Evolutionary conservation across 805 yeast species (phyloP).

Genomic region (Candida namnaoensis): DNA sequence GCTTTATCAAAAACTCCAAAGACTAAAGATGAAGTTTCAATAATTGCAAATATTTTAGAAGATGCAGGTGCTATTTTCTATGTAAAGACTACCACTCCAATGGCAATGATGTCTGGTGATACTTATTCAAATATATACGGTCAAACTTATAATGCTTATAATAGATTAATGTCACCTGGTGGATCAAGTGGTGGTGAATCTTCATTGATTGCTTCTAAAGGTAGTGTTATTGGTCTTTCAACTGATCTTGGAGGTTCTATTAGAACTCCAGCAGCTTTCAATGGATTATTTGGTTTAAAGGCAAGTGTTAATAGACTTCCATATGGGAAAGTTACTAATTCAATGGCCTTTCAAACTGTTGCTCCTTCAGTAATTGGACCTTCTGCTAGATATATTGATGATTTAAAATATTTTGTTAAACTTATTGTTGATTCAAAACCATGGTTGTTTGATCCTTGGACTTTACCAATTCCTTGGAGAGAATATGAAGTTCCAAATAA

Average conservation of each 20-base stretch:
- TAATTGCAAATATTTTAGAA: conserved; percentile 30
- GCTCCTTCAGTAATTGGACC: conserved; percentile 28
- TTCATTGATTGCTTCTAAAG: conserved; percentile 33
- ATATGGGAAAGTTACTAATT: conserved; percentile 8
- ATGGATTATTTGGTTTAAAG: conserved; percentile 21
- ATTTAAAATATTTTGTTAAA: conserved; percentile 21
- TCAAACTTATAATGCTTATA: conserved; percentile 35
- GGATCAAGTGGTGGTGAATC: conserved; percentile 52
- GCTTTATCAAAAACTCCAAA: conserved; percentile 30
- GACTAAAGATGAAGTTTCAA: conserved; percentile 23
- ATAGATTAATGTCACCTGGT: conserved; percentile 34
- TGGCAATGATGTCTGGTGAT: conserved; percentile 42
- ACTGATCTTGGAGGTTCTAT: conserved; percentile 47
- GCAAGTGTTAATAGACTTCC: neutral
- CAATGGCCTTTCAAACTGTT: conserved; percentile 23
- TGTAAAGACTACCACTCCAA: conserved; percentile 46
- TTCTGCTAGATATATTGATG: conserved; percentile 20
- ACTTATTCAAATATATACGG: conserved; percentile 37
- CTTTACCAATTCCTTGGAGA: conserved; percentile 6
- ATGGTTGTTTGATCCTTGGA: neutral
- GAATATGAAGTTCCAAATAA: conserved; percentile 17
- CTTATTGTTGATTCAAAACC: conserved; percentile 16
- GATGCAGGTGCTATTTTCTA: conserved; percentile 45
- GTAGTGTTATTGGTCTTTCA: conserved; percentile 44
- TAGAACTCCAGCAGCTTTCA: conserved; percentile 36